Evolutionary conservation across 345 rosid species (phyloP), one percentile per base, ranked within the genome.

Genomic region (Corchorus olitorius): DNA sequence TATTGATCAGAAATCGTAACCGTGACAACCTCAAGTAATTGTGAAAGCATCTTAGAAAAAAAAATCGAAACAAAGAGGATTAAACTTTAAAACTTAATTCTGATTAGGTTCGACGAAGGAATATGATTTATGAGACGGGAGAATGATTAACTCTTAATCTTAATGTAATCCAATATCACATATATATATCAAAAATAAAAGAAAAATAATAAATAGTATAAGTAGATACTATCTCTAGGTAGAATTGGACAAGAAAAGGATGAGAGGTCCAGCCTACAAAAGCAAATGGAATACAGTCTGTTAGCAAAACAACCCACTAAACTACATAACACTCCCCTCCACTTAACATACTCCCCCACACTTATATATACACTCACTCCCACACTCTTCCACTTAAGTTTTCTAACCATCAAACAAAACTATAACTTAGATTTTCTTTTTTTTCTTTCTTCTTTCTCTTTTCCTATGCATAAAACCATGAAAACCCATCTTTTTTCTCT

Each of bases 221-320:
- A 49, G 16, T 6, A 72, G 76, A 81, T 50, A 19, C 52, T 37
- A 19, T 72, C 16, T 50, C 66, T 50, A 53, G 53, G 76, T 45
- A 43, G 72, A 75, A 39, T 16, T 55, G 37, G 80, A 75, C 50
- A 73, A 6, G 15, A 17, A 27, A 27, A 13, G 72, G 59, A 73
- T 20, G 33, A 70, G 76, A 56, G 79, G 78, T 64, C 78, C 83
- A 60, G 37, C 53, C 82, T 14, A 43, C 81, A 80, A 70, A 59
- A 56, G 61, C 62, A 85, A 78, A 80, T 92, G 95, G 96, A 81
- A 81, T 84, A 87, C 95, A 92, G 91, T 77, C 93, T 88, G 94
- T 82, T 84, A 34, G 17, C 81, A 71, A 72, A 64, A 75, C 22
- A 55, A 65, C 76, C 69, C 82, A 71, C 70, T 67, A 76, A 53